Evolutionary conservation across 495 filamentous ascomycete species (phyloP).

Genomic region (Apodospora peruviana): DNA sequence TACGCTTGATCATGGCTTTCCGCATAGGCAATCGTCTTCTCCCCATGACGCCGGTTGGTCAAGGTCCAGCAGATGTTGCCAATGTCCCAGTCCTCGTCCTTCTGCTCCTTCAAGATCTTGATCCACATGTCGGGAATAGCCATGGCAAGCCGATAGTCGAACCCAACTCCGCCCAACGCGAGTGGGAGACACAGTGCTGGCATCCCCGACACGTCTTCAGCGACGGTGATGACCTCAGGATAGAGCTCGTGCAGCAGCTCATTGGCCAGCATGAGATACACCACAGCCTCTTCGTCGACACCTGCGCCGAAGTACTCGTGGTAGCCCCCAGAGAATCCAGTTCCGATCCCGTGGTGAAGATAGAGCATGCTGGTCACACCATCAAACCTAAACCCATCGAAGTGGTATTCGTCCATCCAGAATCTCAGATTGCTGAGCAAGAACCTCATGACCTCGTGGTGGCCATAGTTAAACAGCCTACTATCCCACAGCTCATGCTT

Average conservation of each 20-base stretch:
- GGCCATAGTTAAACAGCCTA: conserved; percentile 93
- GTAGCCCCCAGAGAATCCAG: conserved; percentile 97
- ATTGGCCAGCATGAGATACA: conserved; percentile 95
- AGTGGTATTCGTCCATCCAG: conserved; percentile 98
- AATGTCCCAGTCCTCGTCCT: conserved; percentile 92
- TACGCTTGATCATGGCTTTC: conserved; percentile 99
- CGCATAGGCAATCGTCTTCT: conserved; percentile 97
- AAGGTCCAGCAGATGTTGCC: conserved; percentile 76
- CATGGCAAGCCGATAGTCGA: conserved; percentile 97
- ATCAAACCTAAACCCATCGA: conserved; percentile 97
- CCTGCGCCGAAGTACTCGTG: conserved; percentile 93
- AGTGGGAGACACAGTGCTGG: conserved; percentile 85
- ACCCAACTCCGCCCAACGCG: conserved; percentile 83
- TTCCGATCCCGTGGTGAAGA: conserved; percentile 92
- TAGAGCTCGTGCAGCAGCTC: conserved; percentile 90
- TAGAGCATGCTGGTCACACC: conserved; percentile 99
- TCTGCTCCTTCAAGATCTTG: conserved; percentile 91
- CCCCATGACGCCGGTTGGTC: conserved; percentile 87
- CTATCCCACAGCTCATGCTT: conserved; percentile 93
- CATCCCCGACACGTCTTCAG: conserved; percentile 98
- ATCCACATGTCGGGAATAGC: conserved; percentile 98
- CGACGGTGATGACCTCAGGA: conserved; percentile 81
- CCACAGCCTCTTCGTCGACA: conserved; percentile 93
- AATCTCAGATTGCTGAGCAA: conserved; percentile 91
- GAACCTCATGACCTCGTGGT: conserved; percentile 90